Evolutionary conservation across 2,329 filamentous ascomycete genomes (phyloP).

Genomic region (Tetracladium maxilliforme): DNA sequence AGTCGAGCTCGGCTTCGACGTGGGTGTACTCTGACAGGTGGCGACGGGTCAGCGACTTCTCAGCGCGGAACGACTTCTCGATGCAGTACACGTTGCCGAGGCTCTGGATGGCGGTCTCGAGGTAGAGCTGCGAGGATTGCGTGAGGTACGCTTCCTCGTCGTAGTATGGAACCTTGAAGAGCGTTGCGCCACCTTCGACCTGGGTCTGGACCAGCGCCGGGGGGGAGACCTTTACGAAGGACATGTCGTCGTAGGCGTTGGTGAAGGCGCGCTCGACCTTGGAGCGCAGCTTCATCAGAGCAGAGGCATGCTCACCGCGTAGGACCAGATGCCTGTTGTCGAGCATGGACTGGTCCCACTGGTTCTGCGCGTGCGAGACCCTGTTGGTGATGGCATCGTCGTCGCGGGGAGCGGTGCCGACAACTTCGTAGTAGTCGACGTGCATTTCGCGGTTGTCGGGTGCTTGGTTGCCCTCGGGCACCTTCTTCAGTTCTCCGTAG

Average conservation of each 20-base stretch:
- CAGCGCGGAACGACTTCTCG: conserved; percentile 95
- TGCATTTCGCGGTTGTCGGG: conserved; percentile 58
- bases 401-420: conserved; percentile 54
- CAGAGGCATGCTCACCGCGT: conserved; percentile 51
- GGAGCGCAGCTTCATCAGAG: conserved; percentile 58
- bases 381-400: conserved; percentile 63
- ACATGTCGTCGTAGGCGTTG: conserved; percentile 46
- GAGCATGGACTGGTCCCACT: conserved; percentile 23
- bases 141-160: conserved; percentile 84
- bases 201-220: conserved; percentile 64
- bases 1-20: conserved; percentile 91
- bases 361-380: conserved; percentile 54
- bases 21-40: conserved; percentile 96
- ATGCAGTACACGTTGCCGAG: conserved; percentile 96
- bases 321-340: conserved; percentile 60
- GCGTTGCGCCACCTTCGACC: conserved; percentile 76
- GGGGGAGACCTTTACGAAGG: conserved; percentile 56
- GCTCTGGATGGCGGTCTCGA: conserved; percentile 84
- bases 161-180: conserved; percentile 86
- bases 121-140: conserved; percentile 92
- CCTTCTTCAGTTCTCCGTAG: conserved; percentile 51
- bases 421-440: conserved; percentile 56
- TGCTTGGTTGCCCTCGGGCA: conserved; percentile 51
- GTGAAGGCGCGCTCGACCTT: conserved; percentile 56
- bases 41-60: conserved; percentile 87